Conservation (phyloP, 139 green algal genomes). For the Micromonas commoda region DNA sequence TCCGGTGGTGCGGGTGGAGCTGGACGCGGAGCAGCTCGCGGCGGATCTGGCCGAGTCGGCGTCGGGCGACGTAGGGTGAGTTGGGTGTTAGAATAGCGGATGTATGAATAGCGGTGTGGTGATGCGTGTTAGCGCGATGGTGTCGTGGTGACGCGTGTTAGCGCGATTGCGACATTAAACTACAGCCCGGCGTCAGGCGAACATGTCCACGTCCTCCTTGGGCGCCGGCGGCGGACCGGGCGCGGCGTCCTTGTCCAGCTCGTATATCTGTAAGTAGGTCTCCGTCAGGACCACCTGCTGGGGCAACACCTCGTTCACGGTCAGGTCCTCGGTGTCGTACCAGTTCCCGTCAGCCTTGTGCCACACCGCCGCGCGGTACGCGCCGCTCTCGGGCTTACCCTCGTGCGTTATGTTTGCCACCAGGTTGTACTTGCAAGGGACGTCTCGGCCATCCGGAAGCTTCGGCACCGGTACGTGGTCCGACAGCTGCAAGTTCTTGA, state of each 20-base stretch:
- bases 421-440: conserved; percentile 68
- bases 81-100: too few relatives aligned
- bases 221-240: not conserved
- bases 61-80: too few relatives aligned
- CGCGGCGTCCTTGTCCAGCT: conserved; percentile 20
- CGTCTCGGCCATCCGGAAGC: not conserved
- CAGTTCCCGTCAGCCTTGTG: conserved; percentile 39
- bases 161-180: too few relatives aligned
- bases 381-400: conserved; percentile 40
- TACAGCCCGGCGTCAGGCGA: too few relatives aligned
- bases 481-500: conserved; percentile 81
- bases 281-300: conserved; percentile 91
- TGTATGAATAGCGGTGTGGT: too few relatives aligned
- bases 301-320: conserved; percentile 83
- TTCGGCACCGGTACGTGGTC: conserved; percentile 62
- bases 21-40: not conserved
- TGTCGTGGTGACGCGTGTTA: too few relatives aligned
- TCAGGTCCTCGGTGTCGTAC: conserved; percentile 91
- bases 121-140: not conserved
- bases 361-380: conserved; percentile 41
- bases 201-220: too few relatives aligned
- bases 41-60: too few relatives aligned
- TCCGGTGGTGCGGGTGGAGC: not conserved
- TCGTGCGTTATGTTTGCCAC: conserved; percentile 82
- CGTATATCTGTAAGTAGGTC: conserved; percentile 78